Percentiles rank a stretch among this genome's conserved stretches.
Evolutionary conservation across 1,284 basidiomycete genomes (phyloP).

Genomic region (Ceratobasidium sp.): DNA sequence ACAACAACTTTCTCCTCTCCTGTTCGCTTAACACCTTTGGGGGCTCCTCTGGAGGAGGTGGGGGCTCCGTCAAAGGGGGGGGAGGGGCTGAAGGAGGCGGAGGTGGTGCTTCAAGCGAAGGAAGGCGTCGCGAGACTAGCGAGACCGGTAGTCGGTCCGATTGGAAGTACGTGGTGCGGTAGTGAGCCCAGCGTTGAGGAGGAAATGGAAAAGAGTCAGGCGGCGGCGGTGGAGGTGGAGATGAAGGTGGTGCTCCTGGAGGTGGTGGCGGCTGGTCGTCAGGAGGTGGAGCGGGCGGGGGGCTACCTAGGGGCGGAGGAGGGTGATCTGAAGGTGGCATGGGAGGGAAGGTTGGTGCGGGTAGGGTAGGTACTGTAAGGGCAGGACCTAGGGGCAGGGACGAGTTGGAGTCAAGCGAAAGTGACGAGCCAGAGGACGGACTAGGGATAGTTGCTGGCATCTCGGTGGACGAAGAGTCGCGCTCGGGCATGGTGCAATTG

Average conservation of each 20-base stretch:
- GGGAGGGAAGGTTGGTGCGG: neutral
- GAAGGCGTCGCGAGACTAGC: conserved; percentile 60
- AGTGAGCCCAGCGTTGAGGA: conserved; percentile 69
- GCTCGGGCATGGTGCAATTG: neutral
- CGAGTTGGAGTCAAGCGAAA: neutral
- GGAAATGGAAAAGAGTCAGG: conserved; percentile 39
- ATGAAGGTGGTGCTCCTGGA: neutral
- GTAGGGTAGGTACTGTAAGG: neutral
- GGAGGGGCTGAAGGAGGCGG: conserved; percentile 51
- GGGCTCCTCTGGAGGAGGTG: conserved; percentile 1
- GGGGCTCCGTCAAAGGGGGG: neutral
- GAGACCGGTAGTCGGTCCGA: conserved; percentile 67
- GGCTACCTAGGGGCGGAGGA: neutral
- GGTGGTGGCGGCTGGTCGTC: neutral
- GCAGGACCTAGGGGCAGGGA: neutral
- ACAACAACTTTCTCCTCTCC: conserved; percentile 19
- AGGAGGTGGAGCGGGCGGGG: neutral
- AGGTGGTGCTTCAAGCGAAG: conserved; percentile 55
- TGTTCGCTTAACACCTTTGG: conserved; percentile 2
- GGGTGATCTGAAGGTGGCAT: neutral
- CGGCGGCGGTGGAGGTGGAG: conserved; percentile 10
- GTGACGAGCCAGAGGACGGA: neutral
- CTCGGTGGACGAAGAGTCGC: neutral
- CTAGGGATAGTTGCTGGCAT: neutral
- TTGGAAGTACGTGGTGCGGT: conserved; percentile 71